Conservation (phyloP, 2,329 filamentous ascomycete species). For the Ceratocystis eucalypticola region DNA sequence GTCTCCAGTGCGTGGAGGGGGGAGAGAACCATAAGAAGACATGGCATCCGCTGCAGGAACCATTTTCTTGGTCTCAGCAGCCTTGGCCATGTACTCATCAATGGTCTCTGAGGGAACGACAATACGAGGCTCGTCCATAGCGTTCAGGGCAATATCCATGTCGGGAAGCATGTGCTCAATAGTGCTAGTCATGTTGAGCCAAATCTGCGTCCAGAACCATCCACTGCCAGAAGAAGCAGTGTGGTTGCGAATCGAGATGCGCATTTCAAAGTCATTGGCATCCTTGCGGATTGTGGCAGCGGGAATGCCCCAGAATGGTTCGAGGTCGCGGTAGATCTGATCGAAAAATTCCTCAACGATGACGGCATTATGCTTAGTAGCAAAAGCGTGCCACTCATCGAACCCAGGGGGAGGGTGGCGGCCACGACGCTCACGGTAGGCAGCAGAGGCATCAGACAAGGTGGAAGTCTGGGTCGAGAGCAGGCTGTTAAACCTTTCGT, state of each 20-base stretch:
- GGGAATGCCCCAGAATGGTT: conserved; percentile 43
- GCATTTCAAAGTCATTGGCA: conserved; percentile 44
- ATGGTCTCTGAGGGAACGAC: conserved; percentile 52
- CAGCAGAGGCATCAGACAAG: conserved; percentile 38
- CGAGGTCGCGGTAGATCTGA: conserved; percentile 48
- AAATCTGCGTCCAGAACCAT: conserved; percentile 46
- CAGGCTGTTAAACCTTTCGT: conserved; percentile 30
- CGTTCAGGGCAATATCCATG: conserved; percentile 54
- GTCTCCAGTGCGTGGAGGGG: conserved; percentile 23
- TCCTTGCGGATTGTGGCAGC: conserved; percentile 37
- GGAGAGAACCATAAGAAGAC: conserved; percentile 32
- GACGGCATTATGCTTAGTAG: conserved; percentile 37
- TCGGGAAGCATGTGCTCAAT: conserved; percentile 47
- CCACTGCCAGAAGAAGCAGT: conserved; percentile 38
- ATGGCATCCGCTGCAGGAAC: conserved; percentile 33
- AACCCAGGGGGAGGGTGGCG: conserved; percentile 53
- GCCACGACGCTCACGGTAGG: conserved; percentile 43
- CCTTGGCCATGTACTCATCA: conserved; percentile 38
- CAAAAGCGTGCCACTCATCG: conserved; percentile 44
- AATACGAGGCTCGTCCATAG: conserved; percentile 53
- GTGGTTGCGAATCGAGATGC: conserved; percentile 43
- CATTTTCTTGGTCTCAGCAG: conserved; percentile 35
- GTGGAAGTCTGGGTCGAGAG: conserved; percentile 35
- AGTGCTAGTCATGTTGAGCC: conserved; percentile 39
- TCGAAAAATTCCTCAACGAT: conserved; percentile 52